Evolutionary conservation across 2,329 filamentous ascomycete genomes (phyloP).

Genomic region (Apiospora kogelbergensis): DNA sequence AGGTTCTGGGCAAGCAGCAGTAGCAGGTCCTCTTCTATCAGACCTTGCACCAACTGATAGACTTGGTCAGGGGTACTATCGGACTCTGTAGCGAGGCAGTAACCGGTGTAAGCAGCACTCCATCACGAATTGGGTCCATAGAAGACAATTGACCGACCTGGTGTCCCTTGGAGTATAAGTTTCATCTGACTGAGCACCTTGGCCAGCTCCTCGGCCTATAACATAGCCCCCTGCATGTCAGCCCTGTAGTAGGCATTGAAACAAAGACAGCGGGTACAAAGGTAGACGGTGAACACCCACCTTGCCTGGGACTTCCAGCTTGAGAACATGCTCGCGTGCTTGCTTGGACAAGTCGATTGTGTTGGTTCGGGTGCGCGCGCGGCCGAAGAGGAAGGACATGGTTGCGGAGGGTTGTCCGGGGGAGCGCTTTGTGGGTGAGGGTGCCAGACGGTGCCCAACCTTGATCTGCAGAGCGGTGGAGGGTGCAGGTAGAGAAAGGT

Average conservation of each 20-base stretch:
- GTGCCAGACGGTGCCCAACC: slow-evolving; percentile 1
- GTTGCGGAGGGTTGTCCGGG: slow-evolving; percentile 12
- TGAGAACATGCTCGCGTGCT: slow-evolving; percentile 53
- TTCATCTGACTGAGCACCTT: slow-evolving; percentile 91
- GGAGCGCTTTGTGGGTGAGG: neutral
- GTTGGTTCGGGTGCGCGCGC: slow-evolving; percentile 50
- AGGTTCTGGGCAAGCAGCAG: slow-evolving; percentile 81
- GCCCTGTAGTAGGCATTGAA: neutral
- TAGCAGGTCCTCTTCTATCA: slow-evolving; percentile 88
- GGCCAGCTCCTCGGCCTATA: slow-evolving; percentile 80
- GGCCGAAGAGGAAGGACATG: slow-evolving; percentile 59
- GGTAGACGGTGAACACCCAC: slow-evolving; percentile 28
- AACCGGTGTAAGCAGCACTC: neutral
- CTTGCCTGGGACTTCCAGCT: slow-evolving; percentile 53
- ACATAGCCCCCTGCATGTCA: slow-evolving; percentile 9
- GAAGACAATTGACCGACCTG: slow-evolving; percentile 56
- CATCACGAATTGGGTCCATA: neutral
- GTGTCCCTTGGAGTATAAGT: slow-evolving; percentile 86
- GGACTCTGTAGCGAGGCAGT: slow-evolving; percentile 57
- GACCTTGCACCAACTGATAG: slow-evolving; percentile 77
- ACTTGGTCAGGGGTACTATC: slow-evolving; percentile 87
- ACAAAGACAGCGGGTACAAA: slow-evolving; percentile 10
- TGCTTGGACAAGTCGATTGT: slow-evolving; percentile 56
- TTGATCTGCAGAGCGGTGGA: neutral
- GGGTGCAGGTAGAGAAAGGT: neutral